phyloP scores from a whole-genome alignment of 257 asterid species.

The Lycium ferocissimum region DNA sequence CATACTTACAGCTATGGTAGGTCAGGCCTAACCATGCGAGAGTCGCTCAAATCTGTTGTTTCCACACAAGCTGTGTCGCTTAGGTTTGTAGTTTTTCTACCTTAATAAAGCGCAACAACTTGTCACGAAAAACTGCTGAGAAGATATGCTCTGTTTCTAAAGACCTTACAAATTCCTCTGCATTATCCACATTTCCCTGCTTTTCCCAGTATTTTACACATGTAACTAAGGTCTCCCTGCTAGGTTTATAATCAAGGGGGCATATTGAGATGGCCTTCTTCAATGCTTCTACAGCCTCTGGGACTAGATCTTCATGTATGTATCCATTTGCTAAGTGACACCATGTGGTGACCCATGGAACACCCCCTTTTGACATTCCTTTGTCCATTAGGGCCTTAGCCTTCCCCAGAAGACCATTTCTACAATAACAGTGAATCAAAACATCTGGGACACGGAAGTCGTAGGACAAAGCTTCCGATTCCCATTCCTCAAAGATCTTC shows the following conservation, averaged over 20 bases:
- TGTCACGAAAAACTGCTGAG: slow-evolving; percentile 37
- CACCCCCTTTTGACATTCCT: slow-evolving; percentile 57
- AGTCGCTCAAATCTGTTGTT: background rate
- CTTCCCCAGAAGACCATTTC: slow-evolving; percentile 53
- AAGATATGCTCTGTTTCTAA: slow-evolving; percentile 38
- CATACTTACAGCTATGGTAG: background rate
- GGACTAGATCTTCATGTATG: slow-evolving; percentile 42
- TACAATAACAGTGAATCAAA: slow-evolving; percentile 61
- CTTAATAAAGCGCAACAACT: slow-evolving; percentile 28
- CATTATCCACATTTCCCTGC: slow-evolving; percentile 43
- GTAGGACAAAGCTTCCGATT: slow-evolving; percentile 42
- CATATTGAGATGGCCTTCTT: slow-evolving; percentile 61
- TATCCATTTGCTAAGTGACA: slow-evolving; percentile 64
- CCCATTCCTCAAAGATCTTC: slow-evolving; percentile 73
- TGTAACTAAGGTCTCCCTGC: slow-evolving; percentile 49
- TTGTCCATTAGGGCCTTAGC: slow-evolving; percentile 55
- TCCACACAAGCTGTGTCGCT: background rate
- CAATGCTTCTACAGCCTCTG: slow-evolving; percentile 55
- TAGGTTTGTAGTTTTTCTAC: slow-evolving; percentile 2
- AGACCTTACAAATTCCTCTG: slow-evolving; percentile 45
- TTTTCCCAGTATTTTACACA: slow-evolving; percentile 56
- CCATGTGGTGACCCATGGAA: slow-evolving; percentile 57
- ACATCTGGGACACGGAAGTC: slow-evolving; percentile 70
- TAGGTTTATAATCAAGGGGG: slow-evolving; percentile 42
- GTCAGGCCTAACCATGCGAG: background rate